Conservation (phyloP, 2,329 filamentous ascomycete species). For the Venturia nashicola region DNA sequence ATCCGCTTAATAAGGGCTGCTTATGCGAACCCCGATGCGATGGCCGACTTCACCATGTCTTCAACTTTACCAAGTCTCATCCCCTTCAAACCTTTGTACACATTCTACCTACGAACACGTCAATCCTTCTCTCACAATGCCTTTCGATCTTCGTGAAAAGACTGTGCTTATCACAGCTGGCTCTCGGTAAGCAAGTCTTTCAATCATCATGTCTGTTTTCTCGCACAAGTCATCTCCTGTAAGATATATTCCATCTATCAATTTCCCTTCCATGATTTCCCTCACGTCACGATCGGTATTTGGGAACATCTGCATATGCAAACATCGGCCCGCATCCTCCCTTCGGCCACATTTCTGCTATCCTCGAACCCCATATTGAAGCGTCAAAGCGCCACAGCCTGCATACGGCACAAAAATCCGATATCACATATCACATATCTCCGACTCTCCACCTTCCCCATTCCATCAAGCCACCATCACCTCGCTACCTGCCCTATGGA, state of each 20-base stretch:
- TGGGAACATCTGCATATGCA: not conserved
- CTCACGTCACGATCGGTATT: not conserved
- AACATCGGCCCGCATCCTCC: not conserved
- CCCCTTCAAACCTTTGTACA: not conserved
- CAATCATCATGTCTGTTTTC: not conserved
- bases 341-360: not conserved
- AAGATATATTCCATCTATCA: not conserved
- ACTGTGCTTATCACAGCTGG: conserved; percentile 55
- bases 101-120: not conserved
- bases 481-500: not conserved
- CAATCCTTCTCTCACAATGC: conserved; percentile 32
- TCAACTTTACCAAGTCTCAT: not conserved
- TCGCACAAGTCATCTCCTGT: not conserved
- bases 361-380: not conserved
- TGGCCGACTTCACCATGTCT: not conserved
- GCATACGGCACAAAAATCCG: not conserved
- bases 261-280: not conserved
- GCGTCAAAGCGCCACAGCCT: not conserved
- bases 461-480: not conserved
- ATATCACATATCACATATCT: not conserved
- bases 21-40: not conserved
- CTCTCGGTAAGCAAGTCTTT: conserved; percentile 36
- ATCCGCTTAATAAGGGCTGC: not conserved
- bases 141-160: conserved; percentile 47
- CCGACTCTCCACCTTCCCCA: not conserved